Conservation (phyloP, 2,329 filamentous ascomycete species). For the Exophiala xenobiotica region DNA sequence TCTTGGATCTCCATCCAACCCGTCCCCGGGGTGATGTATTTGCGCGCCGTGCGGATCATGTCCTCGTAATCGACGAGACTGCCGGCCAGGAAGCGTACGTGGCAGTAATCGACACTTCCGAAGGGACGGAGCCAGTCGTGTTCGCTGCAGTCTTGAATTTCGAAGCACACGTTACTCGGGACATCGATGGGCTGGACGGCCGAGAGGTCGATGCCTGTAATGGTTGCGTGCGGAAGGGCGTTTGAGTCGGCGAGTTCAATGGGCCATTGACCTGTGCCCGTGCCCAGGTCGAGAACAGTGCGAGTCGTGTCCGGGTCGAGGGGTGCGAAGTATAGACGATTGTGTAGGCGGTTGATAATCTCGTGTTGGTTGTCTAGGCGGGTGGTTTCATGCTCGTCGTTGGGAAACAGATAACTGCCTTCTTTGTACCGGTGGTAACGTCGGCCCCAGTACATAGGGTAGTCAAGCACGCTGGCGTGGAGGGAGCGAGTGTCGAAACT, state of each 20-base stretch:
- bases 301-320: slow-evolving; percentile 41
- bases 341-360: slow-evolving; percentile 51
- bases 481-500: slow-evolving; percentile 42
- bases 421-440: slow-evolving; percentile 48
- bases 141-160: slow-evolving; percentile 66
- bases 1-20: slow-evolving; percentile 51
- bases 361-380: slow-evolving; percentile 58
- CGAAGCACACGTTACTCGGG: slow-evolving; percentile 71
- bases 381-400: slow-evolving; percentile 56
- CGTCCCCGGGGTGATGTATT: slow-evolving; percentile 55
- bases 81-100: slow-evolving; percentile 59
- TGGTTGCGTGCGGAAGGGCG: slow-evolving; percentile 56
- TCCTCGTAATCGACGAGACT: slow-evolving; percentile 57
- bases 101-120: slow-evolving; percentile 58
- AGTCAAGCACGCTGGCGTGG: slow-evolving; percentile 45
- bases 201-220: slow-evolving; percentile 66
- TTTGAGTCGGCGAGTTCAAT: slow-evolving; percentile 60
- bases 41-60: slow-evolving; percentile 53
- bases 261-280: slow-evolving; percentile 66
- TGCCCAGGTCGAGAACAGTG: slow-evolving; percentile 58
- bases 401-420: slow-evolving; percentile 49
- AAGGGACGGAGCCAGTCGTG: slow-evolving; percentile 58
- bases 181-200: slow-evolving; percentile 66
- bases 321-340: slow-evolving; percentile 49
- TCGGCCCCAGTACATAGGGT: slow-evolving; percentile 44